phyloP scores from a whole-genome alignment of 768 basidiomycete genomes.

The Mrakia frigida region DNA sequence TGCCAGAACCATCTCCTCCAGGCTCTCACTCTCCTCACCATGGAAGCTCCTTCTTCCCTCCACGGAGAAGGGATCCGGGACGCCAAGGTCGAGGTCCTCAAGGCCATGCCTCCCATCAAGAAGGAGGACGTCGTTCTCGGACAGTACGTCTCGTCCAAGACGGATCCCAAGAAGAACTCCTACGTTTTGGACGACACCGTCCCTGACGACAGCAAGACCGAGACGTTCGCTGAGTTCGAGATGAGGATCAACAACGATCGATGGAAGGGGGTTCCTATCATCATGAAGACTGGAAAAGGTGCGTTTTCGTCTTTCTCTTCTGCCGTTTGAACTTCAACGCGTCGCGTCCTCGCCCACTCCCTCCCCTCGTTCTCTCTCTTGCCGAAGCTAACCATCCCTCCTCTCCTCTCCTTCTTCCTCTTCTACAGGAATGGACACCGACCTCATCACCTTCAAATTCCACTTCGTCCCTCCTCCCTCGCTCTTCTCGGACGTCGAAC shows the following conservation, averaged over 20 bases:
- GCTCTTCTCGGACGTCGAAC: background rate
- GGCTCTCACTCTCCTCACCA: constrained; percentile 19
- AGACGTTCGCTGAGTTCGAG: constrained; percentile 34
- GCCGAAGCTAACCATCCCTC: background rate
- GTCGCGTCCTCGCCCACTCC: no score
- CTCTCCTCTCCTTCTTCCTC: background rate
- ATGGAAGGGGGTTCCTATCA: constrained; percentile 34
- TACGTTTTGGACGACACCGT: constrained; percentile 35
- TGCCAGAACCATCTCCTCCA: constrained; percentile 32
- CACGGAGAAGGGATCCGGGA: background rate
- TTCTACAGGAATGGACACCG: constrained; percentile 30
- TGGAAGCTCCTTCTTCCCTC: constrained; percentile 3
- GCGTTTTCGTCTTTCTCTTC: background rate
- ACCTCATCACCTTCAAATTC: constrained; percentile 26
- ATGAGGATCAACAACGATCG: constrained; percentile 33
- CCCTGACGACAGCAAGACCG: constrained; percentile 35
- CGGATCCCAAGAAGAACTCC: constrained; percentile 30
- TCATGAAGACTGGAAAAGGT: constrained; percentile 35
- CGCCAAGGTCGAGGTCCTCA: constrained; percentile 20
- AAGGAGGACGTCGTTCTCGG: constrained; percentile 31
- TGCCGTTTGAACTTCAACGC: no score
- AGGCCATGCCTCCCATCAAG: constrained; percentile 15
- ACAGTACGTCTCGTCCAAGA: constrained; percentile 28
- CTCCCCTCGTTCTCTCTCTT: background rate
- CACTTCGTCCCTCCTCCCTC: constrained; percentile 8